Evolutionary conservation across 2,329 filamentous ascomycete genomes (phyloP).

Genomic region (Didymella arachidicola): DNA sequence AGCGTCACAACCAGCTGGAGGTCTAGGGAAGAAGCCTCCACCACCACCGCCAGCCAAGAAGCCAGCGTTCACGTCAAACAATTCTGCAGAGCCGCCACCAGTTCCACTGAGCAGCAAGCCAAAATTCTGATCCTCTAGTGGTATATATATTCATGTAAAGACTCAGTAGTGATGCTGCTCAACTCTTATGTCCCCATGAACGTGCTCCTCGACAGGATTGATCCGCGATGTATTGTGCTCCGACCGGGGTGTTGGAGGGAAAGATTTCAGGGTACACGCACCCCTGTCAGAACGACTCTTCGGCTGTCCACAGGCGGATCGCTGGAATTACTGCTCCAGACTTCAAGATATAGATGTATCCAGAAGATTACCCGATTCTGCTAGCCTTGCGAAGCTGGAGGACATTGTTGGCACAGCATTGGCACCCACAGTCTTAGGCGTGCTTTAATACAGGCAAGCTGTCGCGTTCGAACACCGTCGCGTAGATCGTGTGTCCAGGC

Average conservation of each 20-base stretch:
- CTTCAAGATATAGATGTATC: not conserved
- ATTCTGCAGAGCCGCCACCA: conserved; percentile 58
- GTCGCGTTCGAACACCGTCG: conserved; percentile 1
- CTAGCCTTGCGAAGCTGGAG: conserved; percentile 22
- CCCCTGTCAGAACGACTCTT: conserved; percentile 9
- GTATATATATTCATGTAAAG: not conserved
- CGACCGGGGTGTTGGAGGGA: not conserved
- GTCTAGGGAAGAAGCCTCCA: conserved; percentile 62
- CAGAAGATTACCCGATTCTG: conserved; percentile 13
- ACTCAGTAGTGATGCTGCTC: not conserved
- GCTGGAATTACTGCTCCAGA: conserved; percentile 8
- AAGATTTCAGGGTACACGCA: conserved; percentile 13
- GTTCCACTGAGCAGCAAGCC: conserved; percentile 67
- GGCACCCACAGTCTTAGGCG: conserved; percentile 11
- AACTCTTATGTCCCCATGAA: not conserved
- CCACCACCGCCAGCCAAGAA: conserved; percentile 65
- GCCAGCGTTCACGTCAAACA: conserved; percentile 54
- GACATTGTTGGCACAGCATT: conserved; percentile 10
- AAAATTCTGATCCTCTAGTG: conserved; percentile 35
- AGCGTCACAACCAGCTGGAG: conserved; percentile 38
- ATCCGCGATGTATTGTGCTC: not conserved
- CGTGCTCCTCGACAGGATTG: not conserved
- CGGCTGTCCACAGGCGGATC: conserved; percentile 6
- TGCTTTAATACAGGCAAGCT: conserved; percentile 4
- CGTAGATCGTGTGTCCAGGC: conserved; percentile 21